These are phyloP conservation scores for Cordyceps militaris DNA, from an alignment of 2,329 filamentous ascomycete genomes.

Conservation along the genomic window DNA sequence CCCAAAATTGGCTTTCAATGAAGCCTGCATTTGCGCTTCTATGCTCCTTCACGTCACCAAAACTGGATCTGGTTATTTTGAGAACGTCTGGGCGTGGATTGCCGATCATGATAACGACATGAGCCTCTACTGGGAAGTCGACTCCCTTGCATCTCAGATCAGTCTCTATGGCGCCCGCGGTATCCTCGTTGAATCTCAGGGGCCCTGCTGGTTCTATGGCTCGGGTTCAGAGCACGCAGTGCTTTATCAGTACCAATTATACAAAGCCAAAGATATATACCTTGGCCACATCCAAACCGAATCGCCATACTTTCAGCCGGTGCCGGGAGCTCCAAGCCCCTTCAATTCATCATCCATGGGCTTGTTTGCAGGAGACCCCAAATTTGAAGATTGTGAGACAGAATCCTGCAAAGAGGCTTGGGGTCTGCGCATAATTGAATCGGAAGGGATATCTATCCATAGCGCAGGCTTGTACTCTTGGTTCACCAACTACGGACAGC, in stretches of 20 bases:
- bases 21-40: constrained; percentile 54
- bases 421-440: constrained; percentile 45
- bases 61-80: constrained; percentile 39
- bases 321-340: constrained; percentile 37
- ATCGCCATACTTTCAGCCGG: constrained; percentile 50
- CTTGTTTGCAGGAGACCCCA: constrained; percentile 12
- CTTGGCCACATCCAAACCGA: constrained; percentile 49
- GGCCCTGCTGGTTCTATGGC: constrained; percentile 38
- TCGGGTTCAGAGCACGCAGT: constrained; percentile 44
- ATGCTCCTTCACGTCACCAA: constrained; percentile 40
- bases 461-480: constrained; percentile 52
- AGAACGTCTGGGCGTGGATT: constrained; percentile 58
- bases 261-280: constrained; percentile 41
- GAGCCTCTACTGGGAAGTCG: constrained; percentile 3
- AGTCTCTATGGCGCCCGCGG: constrained; percentile 30
- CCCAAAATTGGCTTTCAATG: constrained; percentile 24
- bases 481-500: constrained; percentile 49
- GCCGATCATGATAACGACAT: constrained; percentile 53
- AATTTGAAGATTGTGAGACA: constrained; percentile 19
- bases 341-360: constrained; percentile 25
- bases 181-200: constrained; percentile 26
- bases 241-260: constrained; percentile 46
- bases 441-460: constrained; percentile 40
- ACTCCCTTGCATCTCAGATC: constrained; percentile 18
- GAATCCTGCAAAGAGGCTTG: constrained; percentile 26